A percentile compares a stretch with the other conserved stretches of the same genome.
Evolutionary conservation across 202 grass and related monocot genomes (phyloP).

Genomic region (Elaeis oleifera): DNA sequence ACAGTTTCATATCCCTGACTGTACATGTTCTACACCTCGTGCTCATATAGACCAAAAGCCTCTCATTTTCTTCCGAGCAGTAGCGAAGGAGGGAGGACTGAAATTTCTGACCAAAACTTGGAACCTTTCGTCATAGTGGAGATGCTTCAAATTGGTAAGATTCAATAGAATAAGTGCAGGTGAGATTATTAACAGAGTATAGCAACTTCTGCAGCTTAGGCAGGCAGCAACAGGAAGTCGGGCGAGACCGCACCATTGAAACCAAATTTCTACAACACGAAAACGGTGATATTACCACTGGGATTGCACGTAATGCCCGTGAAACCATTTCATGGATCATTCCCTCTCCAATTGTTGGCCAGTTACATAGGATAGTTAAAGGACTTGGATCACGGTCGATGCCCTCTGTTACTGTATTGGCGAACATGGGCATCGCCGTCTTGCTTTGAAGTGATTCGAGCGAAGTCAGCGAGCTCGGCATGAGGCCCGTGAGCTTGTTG

Average conservation of each 20-base stretch:
- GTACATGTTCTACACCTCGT: slow-evolving; percentile 38
- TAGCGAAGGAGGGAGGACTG: slow-evolving; percentile 36
- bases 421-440: slow-evolving; percentile 29
- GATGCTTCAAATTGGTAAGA: slow-evolving; percentile 7
- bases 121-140: slow-evolving; percentile 26
- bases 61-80: slow-evolving; percentile 39
- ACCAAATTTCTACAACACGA: slow-evolving; percentile 22
- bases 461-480: slow-evolving; percentile 18
- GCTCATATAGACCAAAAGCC: slow-evolving; percentile 45
- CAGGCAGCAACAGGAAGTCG: slow-evolving; percentile 25
- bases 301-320: slow-evolving; percentile 23
- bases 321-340: slow-evolving; percentile 27
- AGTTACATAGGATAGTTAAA: slow-evolving; percentile 25
- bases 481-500: slow-evolving; percentile 29
- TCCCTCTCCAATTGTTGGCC: slow-evolving; percentile 27
- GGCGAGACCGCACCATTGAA: slow-evolving; percentile 28
- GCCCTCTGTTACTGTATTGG: too few relatives aligned
- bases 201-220: slow-evolving; percentile 9
- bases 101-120: slow-evolving; percentile 16
- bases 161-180: not conserved
- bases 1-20: slow-evolving; percentile 40
- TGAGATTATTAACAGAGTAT: slow-evolving; percentile 33
- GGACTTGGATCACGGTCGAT: not conserved
- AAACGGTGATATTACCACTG: slow-evolving; percentile 7
- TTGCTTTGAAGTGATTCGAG: slow-evolving; percentile 23